phyloP scores from a whole-genome alignment of 202 grass and related monocot genomes.

The Digitaria exilis region DNA sequence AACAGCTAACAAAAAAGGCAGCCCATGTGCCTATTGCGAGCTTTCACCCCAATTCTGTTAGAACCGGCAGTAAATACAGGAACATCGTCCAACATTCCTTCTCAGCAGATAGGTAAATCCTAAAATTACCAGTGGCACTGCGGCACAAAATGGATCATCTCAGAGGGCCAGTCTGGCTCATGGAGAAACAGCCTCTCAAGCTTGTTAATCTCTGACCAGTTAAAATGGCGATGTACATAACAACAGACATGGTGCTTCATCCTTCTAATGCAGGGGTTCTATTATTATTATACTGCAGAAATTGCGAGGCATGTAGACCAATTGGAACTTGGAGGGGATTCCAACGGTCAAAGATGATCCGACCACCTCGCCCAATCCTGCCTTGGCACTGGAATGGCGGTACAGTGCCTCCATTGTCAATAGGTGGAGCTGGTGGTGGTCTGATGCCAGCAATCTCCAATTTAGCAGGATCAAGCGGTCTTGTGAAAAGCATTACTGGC shows the following conservation, averaged over 20 bases:
- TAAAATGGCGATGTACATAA: background rate
- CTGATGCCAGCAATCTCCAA: constrained; percentile 47
- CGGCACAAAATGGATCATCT: background rate
- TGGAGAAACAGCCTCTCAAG: constrained; percentile 21
- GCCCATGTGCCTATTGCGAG: background rate
- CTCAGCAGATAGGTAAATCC: background rate
- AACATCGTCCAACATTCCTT: background rate
- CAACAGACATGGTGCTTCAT: constrained; percentile 23
- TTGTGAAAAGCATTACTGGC: constrained; percentile 73
- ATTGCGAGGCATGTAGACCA: constrained; percentile 12
- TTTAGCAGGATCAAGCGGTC: constrained; percentile 51
- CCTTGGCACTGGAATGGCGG: constrained; percentile 43
- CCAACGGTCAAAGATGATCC: constrained; percentile 73
- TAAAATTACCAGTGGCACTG: background rate
- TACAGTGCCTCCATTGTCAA: constrained; percentile 16
- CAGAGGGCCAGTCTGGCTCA: constrained; percentile 11
- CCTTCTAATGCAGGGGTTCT: constrained; percentile 27
- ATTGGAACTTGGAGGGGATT: constrained; percentile 53
- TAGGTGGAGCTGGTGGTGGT: constrained; percentile 37
- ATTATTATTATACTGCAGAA: constrained; percentile 15
- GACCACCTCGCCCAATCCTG: constrained; percentile 70
- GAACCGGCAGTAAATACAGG: background rate
- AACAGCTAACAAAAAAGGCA: background rate
- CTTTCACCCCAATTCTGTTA: background rate
- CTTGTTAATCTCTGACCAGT: constrained; percentile 7